Evolutionary conservation across 495 filamentous ascomycete genomes (phyloP), one percentile per base, ranked within the genome.

Genomic region (Penicillium taxi): DNA sequence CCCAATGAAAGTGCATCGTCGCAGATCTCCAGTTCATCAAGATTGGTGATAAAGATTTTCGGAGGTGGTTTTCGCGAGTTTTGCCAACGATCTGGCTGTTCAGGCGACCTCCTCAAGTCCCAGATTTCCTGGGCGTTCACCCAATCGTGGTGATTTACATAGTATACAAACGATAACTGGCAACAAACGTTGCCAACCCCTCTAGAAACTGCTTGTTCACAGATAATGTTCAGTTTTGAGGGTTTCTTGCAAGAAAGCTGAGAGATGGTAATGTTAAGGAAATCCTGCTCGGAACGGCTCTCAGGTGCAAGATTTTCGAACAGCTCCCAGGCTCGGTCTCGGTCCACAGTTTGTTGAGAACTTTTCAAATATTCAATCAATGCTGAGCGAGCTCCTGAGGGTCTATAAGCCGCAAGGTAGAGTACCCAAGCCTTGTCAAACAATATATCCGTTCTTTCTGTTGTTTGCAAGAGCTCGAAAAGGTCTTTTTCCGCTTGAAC

Each of bases 71-170:
- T 6, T 6, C 11, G 3, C 3, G 29, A 32, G 14, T 6, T 15
- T 8, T 38, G 15, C 2, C 13, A 30, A 13, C 26, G 35, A 19
- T n/a, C n/a, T n/a, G n/a, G n/a, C n/a, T n/a, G n/a, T n/a, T n/a
- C n/a, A n/a, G n/a, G n/a, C n/a, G n/a, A n/a, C n/a, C n/a, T n/a
- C n/a, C 34, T 46, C 42, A 39, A 29, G 19, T 2, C 37, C 46
- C 32, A 40, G 7, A 42, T 25, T 9, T 14, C 31, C 13, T 13
- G 39, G 28, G 52, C 31, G 6, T 39, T 33, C 16, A 21, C 13
- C 69, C 68, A 74, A n/a, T 63, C 47, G 14, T 29, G 37, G 13
- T 47, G 45, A 27, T 58, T 52, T n/a, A 69, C 23, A 13, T 57
- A 52, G 38, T 66, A 50, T 3, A 48, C 45, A 20, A 73, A 47